Evolutionary conservation across 2,329 filamentous ascomycete genomes (phyloP), one percentile per base, ranked within the genome.

Genomic region (Septoria petroselini): DNA sequence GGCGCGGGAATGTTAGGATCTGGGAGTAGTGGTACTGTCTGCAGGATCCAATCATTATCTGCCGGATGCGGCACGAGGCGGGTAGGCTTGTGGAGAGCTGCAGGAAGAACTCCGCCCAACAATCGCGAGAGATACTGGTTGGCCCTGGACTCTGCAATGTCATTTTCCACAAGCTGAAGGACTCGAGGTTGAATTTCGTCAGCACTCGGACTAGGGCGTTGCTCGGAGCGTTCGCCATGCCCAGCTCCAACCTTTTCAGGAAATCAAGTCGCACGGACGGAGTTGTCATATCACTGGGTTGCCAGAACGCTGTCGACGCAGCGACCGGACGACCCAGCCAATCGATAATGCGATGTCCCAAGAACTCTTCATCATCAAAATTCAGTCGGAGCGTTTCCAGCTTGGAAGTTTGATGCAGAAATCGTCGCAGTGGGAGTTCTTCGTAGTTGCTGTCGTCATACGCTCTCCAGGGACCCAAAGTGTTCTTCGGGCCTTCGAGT

Each of bases 371-470:
- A 1, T 7, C 33, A 3, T 33, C 33, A 39, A 65, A 65, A 38
- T 65, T 65, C 15, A 65, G 41, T 9, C 62, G 53, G 7, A 65
- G 47, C 7, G 35, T 34, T 23, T 59, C 40, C 3, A 65, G 50
- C 1, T 44, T 30, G 3, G 53, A 40, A 1, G 54, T 53, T 8
- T 55, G 37, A 31, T 57, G 49, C 8, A 65, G 37, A 6, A 64
- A 59, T 6, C 40, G 52, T 21, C 50, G 40, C 4, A 55, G 19
- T 6, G 46, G 38, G 9, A 34, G 39, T n/a, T 55, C 46, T 9
- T 11, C 19, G 15, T 11, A 4, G 23, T 53, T 46, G n/a, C 18
- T 29, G n/a, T 53, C 40, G 21, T 46, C 17, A 35, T 53, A 53
- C 15, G 14, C 11, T 7, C 17, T 27, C 25, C 31, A 37, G 33